phyloP scores from a whole-genome alignment of 352 stramenopile genomes.

The Globisporangium nodosum region DNA sequence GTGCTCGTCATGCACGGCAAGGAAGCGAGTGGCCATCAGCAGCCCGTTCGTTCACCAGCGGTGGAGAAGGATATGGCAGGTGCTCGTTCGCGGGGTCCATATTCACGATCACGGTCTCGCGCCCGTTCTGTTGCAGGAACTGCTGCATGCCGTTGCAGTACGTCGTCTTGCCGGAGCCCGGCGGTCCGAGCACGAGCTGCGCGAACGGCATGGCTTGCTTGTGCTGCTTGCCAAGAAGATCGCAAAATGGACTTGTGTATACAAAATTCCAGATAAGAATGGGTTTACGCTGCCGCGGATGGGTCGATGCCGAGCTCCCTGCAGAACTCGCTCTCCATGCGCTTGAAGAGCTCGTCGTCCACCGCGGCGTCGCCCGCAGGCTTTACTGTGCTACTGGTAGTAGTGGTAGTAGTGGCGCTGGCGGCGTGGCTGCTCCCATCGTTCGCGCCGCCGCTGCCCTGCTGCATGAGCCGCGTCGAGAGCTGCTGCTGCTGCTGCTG shows the following conservation, averaged over 20 bases:
- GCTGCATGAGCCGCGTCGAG: slow-evolving; percentile 13
- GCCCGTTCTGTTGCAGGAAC: slow-evolving; percentile 67
- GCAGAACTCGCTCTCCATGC: slow-evolving; percentile 76
- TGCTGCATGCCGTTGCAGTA: slow-evolving; percentile 99
- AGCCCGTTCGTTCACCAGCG: neutral
- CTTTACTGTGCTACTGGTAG: neutral
- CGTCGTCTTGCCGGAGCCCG: slow-evolving; percentile 95
- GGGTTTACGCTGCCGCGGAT: neutral
- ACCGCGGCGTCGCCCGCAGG: neutral
- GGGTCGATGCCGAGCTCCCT: slow-evolving; percentile 59
- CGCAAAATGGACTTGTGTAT: too few species aligned
- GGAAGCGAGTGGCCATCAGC: neutral
- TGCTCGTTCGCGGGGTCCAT: slow-evolving; percentile 98
- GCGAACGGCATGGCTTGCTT: slow-evolving; percentile 53
- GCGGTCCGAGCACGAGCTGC: slow-evolving; percentile 69
- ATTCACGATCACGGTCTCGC: slow-evolving; percentile 91
- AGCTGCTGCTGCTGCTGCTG: slow-evolving; percentile 2
- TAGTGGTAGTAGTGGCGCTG: slow-evolving; percentile 16
- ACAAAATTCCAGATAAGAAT: neutral
- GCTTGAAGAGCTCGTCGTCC: slow-evolving; percentile 72
- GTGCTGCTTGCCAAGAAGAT: neutral
- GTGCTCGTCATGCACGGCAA: neutral
- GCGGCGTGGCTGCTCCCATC: slow-evolving; percentile 7
- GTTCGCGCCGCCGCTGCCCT: slow-evolving; percentile 20
- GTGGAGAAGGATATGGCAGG: slow-evolving; percentile 31